A percentile compares a stretch with the other conserved stretches of the same genome.
phyloP scores from a whole-genome alignment of 306 rosid species.

The Ormosia emarginata region DNA sequence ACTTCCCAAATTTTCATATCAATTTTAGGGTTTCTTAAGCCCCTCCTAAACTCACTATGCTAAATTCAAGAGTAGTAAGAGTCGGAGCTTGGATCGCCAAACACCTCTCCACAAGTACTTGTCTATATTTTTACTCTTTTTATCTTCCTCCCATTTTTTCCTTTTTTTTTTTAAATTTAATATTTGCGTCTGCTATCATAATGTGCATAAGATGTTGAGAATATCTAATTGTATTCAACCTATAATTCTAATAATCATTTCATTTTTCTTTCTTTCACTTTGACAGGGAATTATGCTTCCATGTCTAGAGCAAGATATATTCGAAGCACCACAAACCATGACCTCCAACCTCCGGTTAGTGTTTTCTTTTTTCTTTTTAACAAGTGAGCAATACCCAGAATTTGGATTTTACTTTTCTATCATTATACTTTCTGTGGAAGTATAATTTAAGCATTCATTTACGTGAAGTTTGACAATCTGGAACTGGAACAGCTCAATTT shows the following conservation, averaged over 20 bases:
- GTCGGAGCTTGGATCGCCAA: slow-evolving; percentile 30
- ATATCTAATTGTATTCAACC: not conserved
- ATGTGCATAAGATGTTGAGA: not conserved
- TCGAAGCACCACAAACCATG: not conserved
- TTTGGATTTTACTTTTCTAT: not conserved
- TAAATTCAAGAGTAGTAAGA: slow-evolving; percentile 22
- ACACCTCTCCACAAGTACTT: slow-evolving; percentile 21
- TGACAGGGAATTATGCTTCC: slow-evolving; percentile 30
- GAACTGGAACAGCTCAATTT: not conserved
- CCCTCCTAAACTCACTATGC: slow-evolving; percentile 1
- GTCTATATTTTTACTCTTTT: not conserved
- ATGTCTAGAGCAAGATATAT: not conserved
- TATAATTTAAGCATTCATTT: not conserved
- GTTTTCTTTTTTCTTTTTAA: not conserved
- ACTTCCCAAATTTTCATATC: not conserved
- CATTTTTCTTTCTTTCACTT: not conserved
- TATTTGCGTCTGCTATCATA: not conserved
- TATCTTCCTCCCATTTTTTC: not conserved
- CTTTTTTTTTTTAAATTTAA: not conserved
- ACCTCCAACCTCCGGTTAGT: slow-evolving; percentile 36
- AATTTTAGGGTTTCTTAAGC: not conserved
- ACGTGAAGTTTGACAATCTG: not conserved
- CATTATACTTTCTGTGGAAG: not conserved
- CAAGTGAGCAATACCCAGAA: not conserved
- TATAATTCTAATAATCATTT: not conserved